phyloP scores from a whole-genome alignment of 768 basidiomycete genomes.

The Phanerodontia chrysosporium region DNA sequence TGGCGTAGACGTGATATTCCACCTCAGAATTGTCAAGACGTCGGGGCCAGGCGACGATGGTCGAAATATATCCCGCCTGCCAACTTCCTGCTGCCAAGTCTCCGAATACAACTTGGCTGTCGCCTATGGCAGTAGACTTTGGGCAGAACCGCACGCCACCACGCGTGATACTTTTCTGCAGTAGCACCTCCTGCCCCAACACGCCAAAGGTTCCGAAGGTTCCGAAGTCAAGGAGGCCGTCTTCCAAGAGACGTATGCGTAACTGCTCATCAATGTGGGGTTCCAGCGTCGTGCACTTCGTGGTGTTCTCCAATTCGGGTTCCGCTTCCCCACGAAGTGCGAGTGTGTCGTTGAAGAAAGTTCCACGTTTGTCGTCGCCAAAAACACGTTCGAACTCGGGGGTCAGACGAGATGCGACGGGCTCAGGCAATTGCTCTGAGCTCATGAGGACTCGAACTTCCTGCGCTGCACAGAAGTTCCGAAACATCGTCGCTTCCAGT shows the following conservation, averaged over 20 bases:
- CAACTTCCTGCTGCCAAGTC: background rate
- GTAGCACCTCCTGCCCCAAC: background rate
- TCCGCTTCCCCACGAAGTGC: background rate
- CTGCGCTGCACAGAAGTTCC: constrained; percentile 4
- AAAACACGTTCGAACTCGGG: background rate
- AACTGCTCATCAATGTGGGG: no score
- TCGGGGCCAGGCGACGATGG: background rate
- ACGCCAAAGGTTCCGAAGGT: background rate
- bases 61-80: background rate
- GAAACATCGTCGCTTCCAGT: constrained; percentile 6
- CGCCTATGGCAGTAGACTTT: background rate
- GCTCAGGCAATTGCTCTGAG: background rate
- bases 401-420: background rate
- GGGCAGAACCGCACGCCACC: background rate
- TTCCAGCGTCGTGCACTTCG: background rate
- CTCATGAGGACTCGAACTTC: background rate
- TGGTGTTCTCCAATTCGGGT: background rate
- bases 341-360: constrained; percentile 5
- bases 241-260: background rate
- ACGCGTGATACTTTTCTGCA: background rate
- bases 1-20: background rate
- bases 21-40: no score
- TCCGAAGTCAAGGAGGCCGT: background rate
- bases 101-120: constrained; percentile 2
- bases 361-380: background rate